phyloP scores from a whole-genome alignment of 75 land plant species.

The Cupressus sempervirens region DNA sequence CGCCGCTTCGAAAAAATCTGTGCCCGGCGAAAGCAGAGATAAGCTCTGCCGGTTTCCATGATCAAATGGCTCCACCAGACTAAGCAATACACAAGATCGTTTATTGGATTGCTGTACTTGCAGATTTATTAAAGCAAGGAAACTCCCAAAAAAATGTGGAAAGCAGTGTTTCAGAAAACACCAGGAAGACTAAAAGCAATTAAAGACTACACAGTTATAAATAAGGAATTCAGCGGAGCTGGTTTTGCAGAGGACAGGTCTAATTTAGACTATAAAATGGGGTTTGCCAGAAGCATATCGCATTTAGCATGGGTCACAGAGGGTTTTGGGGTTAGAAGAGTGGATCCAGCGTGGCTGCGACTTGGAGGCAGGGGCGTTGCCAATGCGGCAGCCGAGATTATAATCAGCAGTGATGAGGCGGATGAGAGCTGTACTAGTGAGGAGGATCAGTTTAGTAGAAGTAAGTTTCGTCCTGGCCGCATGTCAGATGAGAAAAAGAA shows the following conservation, averaged over 20 bases:
- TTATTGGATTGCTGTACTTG: background rate
- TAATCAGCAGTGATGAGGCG: conserved; percentile 10
- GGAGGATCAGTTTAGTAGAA: background rate
- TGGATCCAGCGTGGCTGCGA: background rate
- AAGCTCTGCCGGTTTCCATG: background rate
- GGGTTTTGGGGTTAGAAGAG: background rate
- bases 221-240: background rate
- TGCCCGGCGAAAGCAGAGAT: background rate
- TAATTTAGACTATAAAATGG: background rate
- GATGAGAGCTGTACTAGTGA: conserved; percentile 2
- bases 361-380: conserved; percentile 7
- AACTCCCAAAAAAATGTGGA: background rate
- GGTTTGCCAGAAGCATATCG: background rate
- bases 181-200: background rate
- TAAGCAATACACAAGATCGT: background rate
- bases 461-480: background rate
- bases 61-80: background rate
- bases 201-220: background rate
- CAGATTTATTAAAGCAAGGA: background rate
- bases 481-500: background rate
- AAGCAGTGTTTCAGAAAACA: background rate
- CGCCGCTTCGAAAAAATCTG: background rate
- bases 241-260: background rate
- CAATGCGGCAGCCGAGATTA: background rate
- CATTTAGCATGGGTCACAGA: background rate